Conservation (phyloP, 805 yeast species). For the Candida manassasensis region DNA sequence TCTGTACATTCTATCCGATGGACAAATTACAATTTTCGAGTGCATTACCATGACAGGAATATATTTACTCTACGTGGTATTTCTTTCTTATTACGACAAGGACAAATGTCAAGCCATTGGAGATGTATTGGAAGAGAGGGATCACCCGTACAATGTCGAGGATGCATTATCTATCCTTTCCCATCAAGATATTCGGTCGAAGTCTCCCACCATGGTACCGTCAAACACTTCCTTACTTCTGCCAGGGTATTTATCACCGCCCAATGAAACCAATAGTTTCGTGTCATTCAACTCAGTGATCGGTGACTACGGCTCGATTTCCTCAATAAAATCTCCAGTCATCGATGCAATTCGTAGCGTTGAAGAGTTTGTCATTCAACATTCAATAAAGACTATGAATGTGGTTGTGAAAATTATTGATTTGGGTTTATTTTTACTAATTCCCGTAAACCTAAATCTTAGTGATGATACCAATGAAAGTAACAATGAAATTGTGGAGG, state of each 20-base stretch:
- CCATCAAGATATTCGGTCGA: slow-evolving; percentile 10
- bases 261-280: background rate
- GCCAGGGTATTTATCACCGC: background rate
- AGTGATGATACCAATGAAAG: background rate
- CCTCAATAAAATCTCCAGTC: background rate
- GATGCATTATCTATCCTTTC: slow-evolving; percentile 19
- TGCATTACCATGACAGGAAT: slow-evolving; percentile 21
- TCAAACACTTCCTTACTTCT: background rate
- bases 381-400: slow-evolving; percentile 2
- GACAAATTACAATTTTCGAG: slow-evolving; percentile 28
- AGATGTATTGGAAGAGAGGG: slow-evolving; percentile 1
- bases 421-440: slow-evolving; percentile 3
- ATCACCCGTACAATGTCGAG: slow-evolving; percentile 17
- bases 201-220: background rate
- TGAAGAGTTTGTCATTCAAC: slow-evolving; percentile 3
- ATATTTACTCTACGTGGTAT: slow-evolving; percentile 22
- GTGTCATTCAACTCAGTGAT: background rate
- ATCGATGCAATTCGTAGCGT: background rate
- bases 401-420: slow-evolving; percentile 5
- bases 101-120: slow-evolving; percentile 7
- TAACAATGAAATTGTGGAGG: background rate
- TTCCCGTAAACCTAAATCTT: slow-evolving; percentile 6
- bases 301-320: background rate
- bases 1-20: slow-evolving; percentile 28
- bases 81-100: slow-evolving; percentile 16